Conservation (phyloP, 352 stramenopile genomes). For the Globisporangium canariense region DNA sequence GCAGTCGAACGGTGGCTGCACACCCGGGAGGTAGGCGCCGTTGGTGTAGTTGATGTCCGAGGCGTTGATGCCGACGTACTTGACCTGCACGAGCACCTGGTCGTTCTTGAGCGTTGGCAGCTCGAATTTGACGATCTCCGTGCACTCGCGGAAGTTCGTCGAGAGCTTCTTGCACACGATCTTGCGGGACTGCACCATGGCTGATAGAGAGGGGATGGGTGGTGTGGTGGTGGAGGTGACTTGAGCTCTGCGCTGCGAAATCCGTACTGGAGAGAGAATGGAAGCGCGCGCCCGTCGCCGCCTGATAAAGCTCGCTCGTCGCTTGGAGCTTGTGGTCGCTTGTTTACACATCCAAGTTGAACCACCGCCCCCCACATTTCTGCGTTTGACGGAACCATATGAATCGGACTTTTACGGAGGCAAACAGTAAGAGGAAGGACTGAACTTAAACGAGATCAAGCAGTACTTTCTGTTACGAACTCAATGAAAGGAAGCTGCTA, state of each 20-base stretch:
- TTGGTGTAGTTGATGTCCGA: constrained; percentile 64
- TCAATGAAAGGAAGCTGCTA: no score
- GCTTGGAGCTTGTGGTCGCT: not conserved
- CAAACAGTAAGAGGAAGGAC: not conserved
- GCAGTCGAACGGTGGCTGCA: constrained; percentile 48
- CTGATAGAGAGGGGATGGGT: not conserved
- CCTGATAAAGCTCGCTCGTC: not conserved
- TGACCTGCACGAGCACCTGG: constrained; percentile 47
- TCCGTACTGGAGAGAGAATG: constrained; percentile 1
- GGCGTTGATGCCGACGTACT: constrained; percentile 43
- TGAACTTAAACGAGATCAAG: no score
- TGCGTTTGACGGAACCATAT: constrained; percentile 4
- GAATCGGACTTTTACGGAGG: not conserved
- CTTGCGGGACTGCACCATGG: constrained; percentile 60
- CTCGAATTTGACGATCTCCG: constrained; percentile 50
- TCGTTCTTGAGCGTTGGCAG: constrained; percentile 35
- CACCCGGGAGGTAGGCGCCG: constrained; percentile 43
- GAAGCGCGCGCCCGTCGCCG: not conserved
- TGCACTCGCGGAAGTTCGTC: constrained; percentile 78
- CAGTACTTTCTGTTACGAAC: not conserved
- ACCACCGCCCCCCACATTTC: not conserved
- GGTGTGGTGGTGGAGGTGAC: not conserved
- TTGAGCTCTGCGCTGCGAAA: constrained; percentile 5
- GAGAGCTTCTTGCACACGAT: constrained; percentile 79
- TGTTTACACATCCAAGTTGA: constrained; percentile 14